Conservation (phyloP, 768 basidiomycete species). For the Exidia glandulosa region DNA sequence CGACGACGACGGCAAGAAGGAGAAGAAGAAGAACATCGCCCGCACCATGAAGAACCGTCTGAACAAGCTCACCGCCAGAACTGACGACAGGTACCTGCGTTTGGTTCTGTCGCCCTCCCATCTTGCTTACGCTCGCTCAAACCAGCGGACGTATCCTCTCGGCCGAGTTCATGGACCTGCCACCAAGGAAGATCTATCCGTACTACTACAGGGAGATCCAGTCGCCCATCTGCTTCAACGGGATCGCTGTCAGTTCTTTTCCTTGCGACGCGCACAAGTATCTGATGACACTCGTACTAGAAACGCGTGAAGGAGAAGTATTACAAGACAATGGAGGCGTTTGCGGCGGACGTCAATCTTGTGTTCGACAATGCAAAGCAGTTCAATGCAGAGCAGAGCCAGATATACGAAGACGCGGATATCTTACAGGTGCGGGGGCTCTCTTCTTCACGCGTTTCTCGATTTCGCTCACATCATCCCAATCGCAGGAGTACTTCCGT, state of each 20-base stretch:
- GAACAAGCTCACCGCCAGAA: constrained; percentile 62
- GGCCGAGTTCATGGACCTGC: constrained; percentile 74
- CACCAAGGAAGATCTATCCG: constrained; percentile 68
- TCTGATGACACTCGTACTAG: constrained; percentile 28
- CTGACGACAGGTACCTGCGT: constrained; percentile 48
- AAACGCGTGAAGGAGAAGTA: constrained; percentile 73
- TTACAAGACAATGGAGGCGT: constrained; percentile 55
- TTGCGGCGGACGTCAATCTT: constrained; percentile 78
- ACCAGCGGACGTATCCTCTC: constrained; percentile 58
- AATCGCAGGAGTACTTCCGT: constrained; percentile 54
- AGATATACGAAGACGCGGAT: constrained; percentile 71
- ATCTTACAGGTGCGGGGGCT: constrained; percentile 60
- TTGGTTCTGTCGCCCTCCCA: background rate
- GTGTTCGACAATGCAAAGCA: constrained; percentile 82
- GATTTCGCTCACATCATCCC: constrained; percentile 5
- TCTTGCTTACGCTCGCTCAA: constrained; percentile 1
- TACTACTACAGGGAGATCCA: constrained; percentile 72
- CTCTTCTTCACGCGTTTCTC: constrained; percentile 12
- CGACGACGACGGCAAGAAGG: constrained; percentile 38
- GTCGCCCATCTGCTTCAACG: constrained; percentile 66
- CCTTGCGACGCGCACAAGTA: background rate
- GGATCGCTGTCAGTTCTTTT: constrained; percentile 51
- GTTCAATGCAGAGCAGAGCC: constrained; percentile 81
- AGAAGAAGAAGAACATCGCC: constrained; percentile 47
- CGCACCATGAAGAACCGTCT: constrained; percentile 57